These are phyloP conservation scores for Septoria petroselini DNA, from an alignment of 2,329 filamentous ascomycete genomes.

Conservation along the genomic window DNA sequence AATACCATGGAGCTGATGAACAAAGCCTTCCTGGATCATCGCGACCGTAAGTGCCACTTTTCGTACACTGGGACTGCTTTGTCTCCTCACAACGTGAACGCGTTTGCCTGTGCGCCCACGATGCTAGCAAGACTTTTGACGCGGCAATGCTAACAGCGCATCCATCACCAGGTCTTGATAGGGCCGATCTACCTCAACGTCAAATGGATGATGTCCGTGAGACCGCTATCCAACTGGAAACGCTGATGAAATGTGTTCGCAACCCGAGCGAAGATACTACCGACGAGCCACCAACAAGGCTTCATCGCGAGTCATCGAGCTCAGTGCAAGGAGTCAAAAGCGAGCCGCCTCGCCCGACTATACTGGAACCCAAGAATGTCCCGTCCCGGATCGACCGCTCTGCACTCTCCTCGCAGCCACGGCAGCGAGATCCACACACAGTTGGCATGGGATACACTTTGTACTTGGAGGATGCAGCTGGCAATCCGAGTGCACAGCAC, in stretches of 20 bases:
- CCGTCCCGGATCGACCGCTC: slow-evolving; percentile 31
- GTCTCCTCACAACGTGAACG: no score
- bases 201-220: slow-evolving; percentile 28
- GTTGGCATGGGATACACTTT: slow-evolving; percentile 32
- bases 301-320: slow-evolving; percentile 2
- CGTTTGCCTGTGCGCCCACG: no score
- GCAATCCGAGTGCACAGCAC: not conserved
- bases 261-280: slow-evolving; percentile 25
- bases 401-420: slow-evolving; percentile 11
- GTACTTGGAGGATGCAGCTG: slow-evolving; percentile 15
- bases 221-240: slow-evolving; percentile 21
- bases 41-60: slow-evolving; percentile 14
- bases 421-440: slow-evolving; percentile 8
- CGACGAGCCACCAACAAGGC: not conserved
- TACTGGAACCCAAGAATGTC: slow-evolving; percentile 26
- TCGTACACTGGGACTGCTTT: no score
- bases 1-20: slow-evolving; percentile 70
- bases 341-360: not conserved
- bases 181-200: slow-evolving; percentile 21
- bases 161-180: slow-evolving; percentile 8
- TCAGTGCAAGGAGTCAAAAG: slow-evolving; percentile 3
- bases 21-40: slow-evolving; percentile 59
- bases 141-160: no score
- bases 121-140: no score
- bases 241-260: slow-evolving; percentile 26